Evolutionary conservation across 306 rosid species (phyloP), one percentile per base, ranked within the genome.

Genomic region (Cicer bijugum): DNA sequence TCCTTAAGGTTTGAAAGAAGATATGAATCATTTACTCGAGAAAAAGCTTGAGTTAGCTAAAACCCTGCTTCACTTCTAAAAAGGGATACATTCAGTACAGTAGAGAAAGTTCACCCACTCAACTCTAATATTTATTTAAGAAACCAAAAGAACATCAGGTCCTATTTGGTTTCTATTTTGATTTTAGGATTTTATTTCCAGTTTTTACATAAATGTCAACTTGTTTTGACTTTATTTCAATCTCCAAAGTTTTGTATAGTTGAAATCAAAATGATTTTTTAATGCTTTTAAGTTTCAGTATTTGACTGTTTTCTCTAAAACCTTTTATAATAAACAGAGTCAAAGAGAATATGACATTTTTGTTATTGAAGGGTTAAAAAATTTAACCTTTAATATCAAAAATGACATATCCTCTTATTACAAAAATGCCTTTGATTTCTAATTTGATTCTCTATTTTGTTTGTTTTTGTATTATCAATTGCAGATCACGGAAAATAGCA

Each of bases 51-150:
- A 23, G 11, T 28, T 23, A 56, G 14, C 5, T 4, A 4, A 28
- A 23, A 23, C 68, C 19, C 68, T 62, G 33, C 14, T n/a, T 14
- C 50, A 16, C 8, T 63, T 62, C 68, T 63, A 39, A 63, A 12
- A 9, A 46, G 4, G 40, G 12, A 67, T 16, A 50, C 64, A 64
- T 39, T 6, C 19, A 10, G 38, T 50, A 39, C 39, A 50, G 37
- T 38, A 48, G 7, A 20, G 9, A 37, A 35, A 43, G 43, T 39
- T 28, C 16, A 40, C 53, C 47, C 14, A 56, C 17, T 14, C 53
- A 60, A 11, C 42, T 57, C 53, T 9, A 70, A 16, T 1, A 42
- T 15, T 23, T 9, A 37, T 40, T 50, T 60, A 14, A 15, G 39
- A 45, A 12, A 59, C 7, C 9, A 68, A 69, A 48, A 58, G 9